phyloP scores from a whole-genome alignment of 2,329 filamentous ascomycete species.

The Akanthomyces lecanii region DNA sequence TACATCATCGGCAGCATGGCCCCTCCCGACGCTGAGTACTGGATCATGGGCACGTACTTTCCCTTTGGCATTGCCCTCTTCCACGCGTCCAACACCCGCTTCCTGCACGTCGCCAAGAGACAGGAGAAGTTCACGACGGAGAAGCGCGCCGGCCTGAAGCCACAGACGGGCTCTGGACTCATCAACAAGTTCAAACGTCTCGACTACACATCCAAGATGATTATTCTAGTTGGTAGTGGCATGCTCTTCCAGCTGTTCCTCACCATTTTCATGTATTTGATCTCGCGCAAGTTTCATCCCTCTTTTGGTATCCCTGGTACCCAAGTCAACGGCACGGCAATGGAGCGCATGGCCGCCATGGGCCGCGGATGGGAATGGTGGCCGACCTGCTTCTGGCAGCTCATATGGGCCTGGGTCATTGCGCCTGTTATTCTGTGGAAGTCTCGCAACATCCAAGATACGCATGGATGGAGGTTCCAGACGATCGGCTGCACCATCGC shows the following conservation, averaged over 20 bases:
- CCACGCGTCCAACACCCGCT: slow-evolving; percentile 58
- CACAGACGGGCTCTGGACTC: slow-evolving; percentile 24
- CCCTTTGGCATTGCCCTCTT: slow-evolving; percentile 63
- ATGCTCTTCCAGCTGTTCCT: slow-evolving; percentile 56
- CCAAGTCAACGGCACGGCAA: slow-evolving; percentile 51
- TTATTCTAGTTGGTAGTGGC: slow-evolving; percentile 48
- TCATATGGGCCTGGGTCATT: slow-evolving; percentile 56
- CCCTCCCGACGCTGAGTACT: slow-evolving; percentile 53
- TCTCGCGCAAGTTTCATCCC: slow-evolving; percentile 59
- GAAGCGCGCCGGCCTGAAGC: neutral
- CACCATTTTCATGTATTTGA: slow-evolving; percentile 54
- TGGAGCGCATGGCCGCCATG: slow-evolving; percentile 42
- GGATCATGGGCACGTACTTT: slow-evolving; percentile 61
- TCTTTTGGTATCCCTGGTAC: slow-evolving; percentile 57
- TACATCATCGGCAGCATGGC: slow-evolving; percentile 34
- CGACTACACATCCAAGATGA: slow-evolving; percentile 41
- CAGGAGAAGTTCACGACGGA: slow-evolving; percentile 35
- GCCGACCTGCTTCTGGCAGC: slow-evolving; percentile 57
- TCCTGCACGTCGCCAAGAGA: slow-evolving; percentile 52
- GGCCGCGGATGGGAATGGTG: slow-evolving; percentile 62
- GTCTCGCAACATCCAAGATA: slow-evolving; percentile 58
- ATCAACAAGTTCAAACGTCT: slow-evolving; percentile 30
- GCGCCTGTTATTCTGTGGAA: slow-evolving; percentile 57
- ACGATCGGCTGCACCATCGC: slow-evolving; percentile 49
- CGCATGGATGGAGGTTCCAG: slow-evolving; percentile 60